phyloP scores from a whole-genome alignment of 2,329 filamentous ascomycete genomes.

The Malbranchea zuffiana region DNA sequence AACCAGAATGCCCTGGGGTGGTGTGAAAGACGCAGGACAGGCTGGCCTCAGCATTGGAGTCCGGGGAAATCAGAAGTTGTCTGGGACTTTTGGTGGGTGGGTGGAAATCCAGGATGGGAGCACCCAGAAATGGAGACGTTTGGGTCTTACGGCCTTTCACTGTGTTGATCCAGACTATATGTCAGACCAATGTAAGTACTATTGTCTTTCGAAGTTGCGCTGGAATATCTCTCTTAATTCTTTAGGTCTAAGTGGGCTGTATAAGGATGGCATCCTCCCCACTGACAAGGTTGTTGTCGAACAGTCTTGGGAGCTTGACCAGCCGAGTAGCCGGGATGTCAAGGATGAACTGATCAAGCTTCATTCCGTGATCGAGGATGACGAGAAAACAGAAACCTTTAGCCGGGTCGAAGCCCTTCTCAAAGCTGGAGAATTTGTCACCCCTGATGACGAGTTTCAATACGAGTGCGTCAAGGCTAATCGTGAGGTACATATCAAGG shows the following conservation, averaged over 20 bases:
- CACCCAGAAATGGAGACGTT: background rate
- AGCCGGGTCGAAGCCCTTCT: background rate
- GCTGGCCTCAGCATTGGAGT: background rate
- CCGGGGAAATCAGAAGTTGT: background rate
- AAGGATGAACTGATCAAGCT: background rate
- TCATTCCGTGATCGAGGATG: background rate
- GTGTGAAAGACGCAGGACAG: background rate
- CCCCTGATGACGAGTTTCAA: background rate
- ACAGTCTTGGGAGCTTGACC: too few relatives aligned
- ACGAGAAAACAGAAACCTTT: background rate
- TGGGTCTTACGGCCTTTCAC: background rate
- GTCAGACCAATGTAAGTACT: constrained; percentile 6
- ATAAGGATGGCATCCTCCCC: constrained; percentile 3
- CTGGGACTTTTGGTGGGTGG: background rate
- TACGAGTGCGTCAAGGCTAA: background rate
- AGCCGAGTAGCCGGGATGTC: too few relatives aligned
- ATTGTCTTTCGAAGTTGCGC: constrained; percentile 3
- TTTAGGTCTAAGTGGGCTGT: constrained; percentile 2
- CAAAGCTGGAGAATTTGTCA: background rate
- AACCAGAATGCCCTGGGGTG: background rate
- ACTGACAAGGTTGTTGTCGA: constrained; percentile 1
- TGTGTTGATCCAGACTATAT: too few relatives aligned
- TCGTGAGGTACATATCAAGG: too few relatives aligned
- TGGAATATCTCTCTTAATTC: constrained; percentile 5
- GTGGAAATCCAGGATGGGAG: background rate